Conservation (phyloP, 164 flowering plant genomes). For the Nelumbo lutea region DNA sequence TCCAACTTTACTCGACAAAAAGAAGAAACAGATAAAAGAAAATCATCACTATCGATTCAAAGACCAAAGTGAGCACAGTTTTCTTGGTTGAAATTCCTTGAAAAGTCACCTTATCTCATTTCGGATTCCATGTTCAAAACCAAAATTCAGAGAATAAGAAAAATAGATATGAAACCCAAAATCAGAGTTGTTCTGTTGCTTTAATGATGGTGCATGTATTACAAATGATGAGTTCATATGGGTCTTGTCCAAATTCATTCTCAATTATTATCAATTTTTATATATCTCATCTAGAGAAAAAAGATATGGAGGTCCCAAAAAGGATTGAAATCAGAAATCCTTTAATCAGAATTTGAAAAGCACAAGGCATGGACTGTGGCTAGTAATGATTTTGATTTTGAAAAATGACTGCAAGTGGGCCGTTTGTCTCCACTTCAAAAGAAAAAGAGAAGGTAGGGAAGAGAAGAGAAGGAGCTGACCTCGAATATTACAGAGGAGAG, state of each 20-base stretch:
- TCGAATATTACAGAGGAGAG: conserved; percentile 40
- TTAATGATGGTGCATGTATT: neutral
- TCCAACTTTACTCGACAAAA: no score
- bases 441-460: conserved; percentile 1
- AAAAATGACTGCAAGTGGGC: neutral
- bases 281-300: neutral
- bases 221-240: neutral
- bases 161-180: no score
- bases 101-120: no score
- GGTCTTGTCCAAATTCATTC: neutral
- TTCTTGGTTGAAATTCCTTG: neutral
- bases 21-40: no score
- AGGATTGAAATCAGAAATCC: neutral
- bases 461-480: conserved; percentile 25
- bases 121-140: no score
- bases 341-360: neutral
- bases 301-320: neutral
- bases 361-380: conserved; percentile 4
- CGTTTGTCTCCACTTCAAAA: neutral
- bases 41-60: neutral
- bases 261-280: neutral
- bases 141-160: no score
- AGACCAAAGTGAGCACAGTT: neutral
- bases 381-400: conserved; percentile 8
- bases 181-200: no score